Conservation (phyloP, 2,329 filamentous ascomycete species). For the Arthrocladium fulminans region DNA sequence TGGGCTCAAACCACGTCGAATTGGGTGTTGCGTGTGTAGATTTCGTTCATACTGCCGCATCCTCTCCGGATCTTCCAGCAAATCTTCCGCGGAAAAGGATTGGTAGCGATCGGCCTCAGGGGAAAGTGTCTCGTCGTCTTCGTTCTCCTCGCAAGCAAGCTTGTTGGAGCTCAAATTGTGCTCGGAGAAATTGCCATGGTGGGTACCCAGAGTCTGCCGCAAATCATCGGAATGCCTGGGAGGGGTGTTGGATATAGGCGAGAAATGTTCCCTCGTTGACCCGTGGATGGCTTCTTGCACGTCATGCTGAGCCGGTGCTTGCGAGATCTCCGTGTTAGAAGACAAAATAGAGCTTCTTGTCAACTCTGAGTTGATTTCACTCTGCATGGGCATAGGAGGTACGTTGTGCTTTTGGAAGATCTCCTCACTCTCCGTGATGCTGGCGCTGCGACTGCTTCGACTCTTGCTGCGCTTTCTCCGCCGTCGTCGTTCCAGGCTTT, state of each 20-base stretch:
- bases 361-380: conserved; percentile 76
- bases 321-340: conserved; percentile 60
- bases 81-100: conserved; percentile 16
- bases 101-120: conserved; percentile 28
- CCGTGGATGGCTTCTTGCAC: conserved; percentile 57
- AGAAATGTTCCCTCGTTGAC: conserved; percentile 43
- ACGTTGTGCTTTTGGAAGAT: conserved; percentile 45
- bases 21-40: conserved; percentile 55
- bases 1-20: conserved; percentile 68
- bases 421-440: conserved; percentile 48
- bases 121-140: conserved; percentile 33
- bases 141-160: conserved; percentile 40
- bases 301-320: conserved; percentile 57
- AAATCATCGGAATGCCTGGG: conserved; percentile 41
- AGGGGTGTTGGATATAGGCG: conserved; percentile 54
- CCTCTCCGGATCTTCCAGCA: conserved; percentile 32
- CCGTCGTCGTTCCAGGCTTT: conserved; percentile 40
- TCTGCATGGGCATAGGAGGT: conserved; percentile 80
- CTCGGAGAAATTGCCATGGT: conserved; percentile 52
- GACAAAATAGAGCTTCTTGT: conserved; percentile 71
- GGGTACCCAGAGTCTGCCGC: conserved; percentile 54
- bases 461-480: conserved; percentile 42
- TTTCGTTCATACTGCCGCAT: conserved; percentile 41
- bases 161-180: conserved; percentile 42
- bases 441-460: conserved; percentile 43